phyloP scores from a whole-genome alignment of 352 stramenopile genomes.

The Blastocystis sp. region DNA sequence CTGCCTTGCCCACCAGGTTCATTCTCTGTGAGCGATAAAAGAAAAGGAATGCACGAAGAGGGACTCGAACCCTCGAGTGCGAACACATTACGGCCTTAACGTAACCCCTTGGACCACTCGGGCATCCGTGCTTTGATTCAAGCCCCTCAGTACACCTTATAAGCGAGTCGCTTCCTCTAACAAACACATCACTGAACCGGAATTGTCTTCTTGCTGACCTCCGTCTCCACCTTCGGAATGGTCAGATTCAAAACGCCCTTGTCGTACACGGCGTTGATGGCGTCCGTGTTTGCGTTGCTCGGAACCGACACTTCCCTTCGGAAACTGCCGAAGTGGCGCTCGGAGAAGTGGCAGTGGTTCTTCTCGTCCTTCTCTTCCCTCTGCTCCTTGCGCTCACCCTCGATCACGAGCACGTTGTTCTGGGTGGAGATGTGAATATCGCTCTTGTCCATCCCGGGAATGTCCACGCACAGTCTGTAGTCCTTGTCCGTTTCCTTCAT shows the following conservation, averaged over 20 bases:
- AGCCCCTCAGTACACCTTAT: background rate
- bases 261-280: constrained; percentile 42
- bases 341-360: constrained; percentile 51
- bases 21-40: constrained; percentile 11
- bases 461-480: constrained; percentile 53
- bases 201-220: constrained; percentile 32
- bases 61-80: background rate
- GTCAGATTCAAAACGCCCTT: constrained; percentile 50
- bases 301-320: constrained; percentile 58
- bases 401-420: constrained; percentile 55
- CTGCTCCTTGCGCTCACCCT: constrained; percentile 65
- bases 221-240: constrained; percentile 39
- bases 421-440: constrained; percentile 45
- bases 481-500: constrained; percentile 48
- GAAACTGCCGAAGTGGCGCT: constrained; percentile 61
- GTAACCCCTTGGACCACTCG: constrained; percentile 32
- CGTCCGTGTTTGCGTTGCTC: constrained; percentile 26
- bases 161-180: background rate
- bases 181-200: constrained; percentile 6
- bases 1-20: background rate
- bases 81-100: background rate
- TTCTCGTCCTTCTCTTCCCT: constrained; percentile 20
- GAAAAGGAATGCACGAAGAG: background rate
- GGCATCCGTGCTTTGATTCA: constrained; percentile 16
- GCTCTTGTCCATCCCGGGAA: constrained; percentile 71